phyloP scores from a whole-genome alignment of 2,329 filamentous ascomycete species.

The Lasiodiplodia citricola region DNA sequence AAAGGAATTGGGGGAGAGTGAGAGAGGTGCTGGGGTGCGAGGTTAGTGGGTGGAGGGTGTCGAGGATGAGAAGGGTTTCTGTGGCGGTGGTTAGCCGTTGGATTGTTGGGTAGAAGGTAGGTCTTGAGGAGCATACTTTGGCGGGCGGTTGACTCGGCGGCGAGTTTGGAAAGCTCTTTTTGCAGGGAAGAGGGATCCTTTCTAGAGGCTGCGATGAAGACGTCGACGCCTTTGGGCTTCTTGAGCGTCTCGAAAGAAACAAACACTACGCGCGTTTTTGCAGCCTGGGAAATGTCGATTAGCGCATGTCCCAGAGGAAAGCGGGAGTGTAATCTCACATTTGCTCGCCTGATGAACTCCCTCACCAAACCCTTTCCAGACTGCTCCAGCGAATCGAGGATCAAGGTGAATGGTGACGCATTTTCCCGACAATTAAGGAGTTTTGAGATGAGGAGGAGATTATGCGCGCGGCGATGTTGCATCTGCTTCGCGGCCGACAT shows the following conservation, averaged over 20 bases:
- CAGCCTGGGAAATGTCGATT: neutral
- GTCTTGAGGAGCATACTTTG: constrained; percentile 6
- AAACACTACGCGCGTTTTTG: constrained; percentile 72
- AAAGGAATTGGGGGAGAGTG: constrained; percentile 69
- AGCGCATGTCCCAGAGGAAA: constrained; percentile 30
- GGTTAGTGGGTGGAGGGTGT: constrained; percentile 74
- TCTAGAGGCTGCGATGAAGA: constrained; percentile 69
- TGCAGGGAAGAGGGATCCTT: constrained; percentile 63
- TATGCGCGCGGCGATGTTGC: constrained; percentile 77
- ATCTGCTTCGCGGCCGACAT: constrained; percentile 31
- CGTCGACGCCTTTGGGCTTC: constrained; percentile 67
- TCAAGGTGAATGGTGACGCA: constrained; percentile 82
- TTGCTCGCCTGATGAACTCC: constrained; percentile 78
- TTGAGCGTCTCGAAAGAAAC: constrained; percentile 78
- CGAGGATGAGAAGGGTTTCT: constrained; percentile 79
- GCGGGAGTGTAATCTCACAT: constrained; percentile 54
- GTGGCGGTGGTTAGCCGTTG: neutral
- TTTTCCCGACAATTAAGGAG: constrained; percentile 75
- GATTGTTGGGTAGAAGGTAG: neutral
- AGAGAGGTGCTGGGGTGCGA: constrained; percentile 57
- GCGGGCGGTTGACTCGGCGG: neutral
- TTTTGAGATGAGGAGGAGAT: constrained; percentile 81
- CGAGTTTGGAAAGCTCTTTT: constrained; percentile 60
- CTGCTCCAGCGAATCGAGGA: constrained; percentile 87
- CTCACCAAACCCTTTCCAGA: constrained; percentile 70